These are phyloP conservation scores for Claviceps africana DNA, from an alignment of 2,329 filamentous ascomycete genomes.

Conservation along the genomic window DNA sequence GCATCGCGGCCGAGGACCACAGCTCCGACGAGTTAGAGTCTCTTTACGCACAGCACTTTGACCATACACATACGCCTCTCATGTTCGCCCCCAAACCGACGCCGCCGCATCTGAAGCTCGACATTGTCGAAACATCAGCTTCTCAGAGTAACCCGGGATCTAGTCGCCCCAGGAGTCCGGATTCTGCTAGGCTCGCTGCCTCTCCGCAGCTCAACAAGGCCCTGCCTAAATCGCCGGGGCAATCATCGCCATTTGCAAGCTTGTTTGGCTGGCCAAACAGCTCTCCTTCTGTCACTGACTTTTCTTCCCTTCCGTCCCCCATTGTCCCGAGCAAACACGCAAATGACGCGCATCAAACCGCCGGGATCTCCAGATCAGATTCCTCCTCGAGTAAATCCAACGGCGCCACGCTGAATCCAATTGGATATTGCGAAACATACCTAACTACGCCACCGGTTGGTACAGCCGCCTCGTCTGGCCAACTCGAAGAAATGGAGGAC, in stretches of 20 bases:
- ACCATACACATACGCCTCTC: conserved; percentile 29
- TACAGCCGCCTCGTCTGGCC: conserved; percentile 24
- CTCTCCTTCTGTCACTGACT: conserved; percentile 34
- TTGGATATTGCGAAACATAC: conserved; percentile 38
- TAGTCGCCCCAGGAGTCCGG: conserved; percentile 14
- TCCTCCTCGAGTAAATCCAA: conserved; percentile 20
- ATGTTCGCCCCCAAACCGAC: conserved; percentile 35
- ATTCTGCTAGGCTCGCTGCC: conserved; percentile 13
- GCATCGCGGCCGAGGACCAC: conserved; percentile 13
- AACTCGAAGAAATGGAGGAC: conserved; percentile 82
- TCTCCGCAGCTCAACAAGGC: conserved; percentile 37
- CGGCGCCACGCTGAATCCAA: conserved; percentile 27
- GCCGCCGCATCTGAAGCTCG: conserved; percentile 39
- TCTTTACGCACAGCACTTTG: conserved; percentile 21
- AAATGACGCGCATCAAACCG: conserved; percentile 18
- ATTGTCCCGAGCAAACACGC: conserved; percentile 28
- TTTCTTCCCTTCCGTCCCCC: conserved; percentile 41
- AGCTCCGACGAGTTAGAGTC: conserved; percentile 16
- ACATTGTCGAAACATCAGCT: conserved; percentile 23
- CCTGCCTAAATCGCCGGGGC: conserved; percentile 38
- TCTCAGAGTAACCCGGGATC: conserved; percentile 14
- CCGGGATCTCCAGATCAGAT: neutral
- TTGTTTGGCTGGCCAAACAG: conserved; percentile 40
- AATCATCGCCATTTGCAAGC: conserved; percentile 31
- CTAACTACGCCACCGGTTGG: conserved; percentile 33